Base-by-base conservation (phyloP, 2,329 filamentous ascomycete genomes). In the Alternaria arbusti region DNA sequence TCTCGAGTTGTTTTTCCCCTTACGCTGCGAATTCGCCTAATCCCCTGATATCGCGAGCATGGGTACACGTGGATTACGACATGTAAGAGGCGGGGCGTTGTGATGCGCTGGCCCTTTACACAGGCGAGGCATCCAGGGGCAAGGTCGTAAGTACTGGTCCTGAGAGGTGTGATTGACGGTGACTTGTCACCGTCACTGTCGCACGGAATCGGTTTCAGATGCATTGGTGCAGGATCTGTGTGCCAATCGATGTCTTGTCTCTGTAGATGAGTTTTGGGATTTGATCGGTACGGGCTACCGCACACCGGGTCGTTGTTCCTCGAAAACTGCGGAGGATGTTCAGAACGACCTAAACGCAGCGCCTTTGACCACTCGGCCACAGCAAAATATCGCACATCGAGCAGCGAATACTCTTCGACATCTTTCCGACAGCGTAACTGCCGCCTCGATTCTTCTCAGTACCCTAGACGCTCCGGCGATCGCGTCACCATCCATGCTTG, bases 301-400 rank as follows among this genome's bases (percentile, higher is more conserved):
- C n/a, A n/a, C 30, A 25, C 49, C 28, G 3, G 28, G 49, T 36
- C 49, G 9, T 40, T 52, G 13, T 52, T 25, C 20, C 30, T 23
- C 36, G 20, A 52, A 49, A 58, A 74, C 70, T 73, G 70, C 72
- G 72, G 70, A 51, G 30, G 55, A 59, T 65, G 59, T 51, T 63
- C 57, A 63, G 55, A 54, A 58, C 59, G 13, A 67, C 71, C 72
- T 70, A 74, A 74, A 74, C 72, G 69, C 70, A 74, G 69, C 71
- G 71, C 72, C 72, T 72, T 74, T 73, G 65, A 73, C 72, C 72
- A 70, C 45, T 47, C 22, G 44, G 43, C 20, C 44, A 46, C 32
- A 40, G 32, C 8, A 40, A 40, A 4, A 40, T 40, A 9, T 40
- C 32, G 32, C 32, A 40, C 15, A 15, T 40, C 32, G 3, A 5